Evolutionary conservation across 139 green algal species (phyloP).

Genomic region (Desmodesmus armatus): DNA sequence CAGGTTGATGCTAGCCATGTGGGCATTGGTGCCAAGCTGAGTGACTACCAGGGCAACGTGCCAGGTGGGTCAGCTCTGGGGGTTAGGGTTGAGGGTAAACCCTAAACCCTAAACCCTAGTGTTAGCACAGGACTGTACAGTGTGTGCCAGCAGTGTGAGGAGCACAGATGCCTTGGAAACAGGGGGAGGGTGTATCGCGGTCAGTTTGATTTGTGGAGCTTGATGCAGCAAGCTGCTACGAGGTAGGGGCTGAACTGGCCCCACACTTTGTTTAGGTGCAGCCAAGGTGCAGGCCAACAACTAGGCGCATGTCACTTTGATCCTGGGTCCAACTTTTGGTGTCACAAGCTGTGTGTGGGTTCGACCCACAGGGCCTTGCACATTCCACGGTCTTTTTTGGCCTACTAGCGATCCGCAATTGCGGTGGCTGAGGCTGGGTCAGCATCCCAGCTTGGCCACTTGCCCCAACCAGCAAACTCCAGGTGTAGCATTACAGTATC

Average conservation of each 20-base stretch:
- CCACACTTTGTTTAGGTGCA: too few species aligned
- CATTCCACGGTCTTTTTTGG: not conserved
- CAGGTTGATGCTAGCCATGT: constrained; percentile 12
- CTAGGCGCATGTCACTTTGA: too few species aligned
- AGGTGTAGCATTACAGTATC: not conserved
- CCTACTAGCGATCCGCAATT: not conserved
- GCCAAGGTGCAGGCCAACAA: too few species aligned
- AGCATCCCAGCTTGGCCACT: not conserved
- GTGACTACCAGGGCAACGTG: constrained; percentile 33
- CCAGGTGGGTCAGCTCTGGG: not conserved
- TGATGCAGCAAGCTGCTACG: not conserved
- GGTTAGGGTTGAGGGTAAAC: too few species aligned
- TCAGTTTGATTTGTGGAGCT: not conserved
- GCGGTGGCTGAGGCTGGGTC: not conserved
- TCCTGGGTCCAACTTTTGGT: not conserved
- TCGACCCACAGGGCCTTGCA: not conserved
- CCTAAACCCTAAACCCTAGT: too few species aligned
- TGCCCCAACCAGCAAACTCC: not conserved
- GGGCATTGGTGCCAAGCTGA: constrained; percentile 23
- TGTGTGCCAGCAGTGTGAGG: too few species aligned
- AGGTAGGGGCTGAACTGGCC: not conserved
- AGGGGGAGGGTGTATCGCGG: too few species aligned
- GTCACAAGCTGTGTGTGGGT: not conserved
- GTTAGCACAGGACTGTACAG: too few species aligned
- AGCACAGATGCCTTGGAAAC: too few species aligned